These are phyloP conservation scores for Stenogyne calaminthoides DNA, from an alignment of 305 asterid species.

Conservation along the genomic window DNA sequence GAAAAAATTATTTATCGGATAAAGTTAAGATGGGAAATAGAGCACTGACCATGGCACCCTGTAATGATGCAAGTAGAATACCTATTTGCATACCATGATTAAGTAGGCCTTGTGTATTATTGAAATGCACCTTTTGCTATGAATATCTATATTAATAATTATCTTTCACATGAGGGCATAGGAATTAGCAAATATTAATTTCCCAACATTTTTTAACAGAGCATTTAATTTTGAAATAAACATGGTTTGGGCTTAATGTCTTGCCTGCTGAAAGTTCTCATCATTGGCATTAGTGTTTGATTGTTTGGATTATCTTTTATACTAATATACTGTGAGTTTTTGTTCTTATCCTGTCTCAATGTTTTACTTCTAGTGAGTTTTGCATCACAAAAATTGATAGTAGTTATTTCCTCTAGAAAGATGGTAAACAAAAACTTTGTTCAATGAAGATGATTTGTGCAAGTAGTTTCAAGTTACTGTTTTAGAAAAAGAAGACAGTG, in stretches of 20 bases:
- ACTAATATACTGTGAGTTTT: neutral
- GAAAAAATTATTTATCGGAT: slow-evolving; percentile 15
- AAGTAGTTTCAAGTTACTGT: neutral
- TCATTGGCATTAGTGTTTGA: neutral
- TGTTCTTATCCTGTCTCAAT: slow-evolving; percentile 8
- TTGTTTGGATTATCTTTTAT: neutral
- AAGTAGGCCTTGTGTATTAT: neutral
- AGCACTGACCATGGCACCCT: neutral
- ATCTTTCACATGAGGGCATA: neutral
- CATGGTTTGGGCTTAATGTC: neutral
- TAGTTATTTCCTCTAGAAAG: neutral
- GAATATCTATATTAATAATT: neutral
- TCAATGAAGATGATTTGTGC: neutral
- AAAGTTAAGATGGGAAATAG: slow-evolving; percentile 4
- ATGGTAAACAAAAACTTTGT: neutral
- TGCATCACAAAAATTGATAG: neutral
- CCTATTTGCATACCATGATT: slow-evolving; percentile 5
- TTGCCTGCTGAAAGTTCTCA: neutral
- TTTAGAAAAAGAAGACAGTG: too few species aligned
- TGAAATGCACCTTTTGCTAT: slow-evolving; percentile 1
- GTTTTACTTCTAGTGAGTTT: neutral
- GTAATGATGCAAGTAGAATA: neutral
- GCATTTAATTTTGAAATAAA: neutral
- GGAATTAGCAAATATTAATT: neutral
- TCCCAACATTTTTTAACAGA: neutral